Percentiles rank a stretch among this genome's conserved stretches.
phyloP scores from a whole-genome alignment of 305 asterid species.

The Salvia sclarea region DNA sequence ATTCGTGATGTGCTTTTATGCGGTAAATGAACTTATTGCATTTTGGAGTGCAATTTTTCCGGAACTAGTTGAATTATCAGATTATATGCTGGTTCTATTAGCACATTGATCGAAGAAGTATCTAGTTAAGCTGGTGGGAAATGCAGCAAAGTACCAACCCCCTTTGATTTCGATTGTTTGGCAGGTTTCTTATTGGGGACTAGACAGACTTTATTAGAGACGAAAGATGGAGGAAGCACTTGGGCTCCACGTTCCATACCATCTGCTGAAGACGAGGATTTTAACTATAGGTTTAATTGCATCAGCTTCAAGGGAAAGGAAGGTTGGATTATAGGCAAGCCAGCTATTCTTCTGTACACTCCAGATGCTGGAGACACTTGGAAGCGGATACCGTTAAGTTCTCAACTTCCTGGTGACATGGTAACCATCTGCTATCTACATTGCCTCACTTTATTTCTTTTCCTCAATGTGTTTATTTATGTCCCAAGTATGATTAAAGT shows the following conservation, averaged over 20 bases:
- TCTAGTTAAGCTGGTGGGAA: not conserved
- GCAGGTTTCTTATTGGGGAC: conserved; percentile 90
- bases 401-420: conserved; percentile 57
- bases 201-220: conserved; percentile 92
- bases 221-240: conserved; percentile 89
- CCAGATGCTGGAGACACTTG: conserved; percentile 50
- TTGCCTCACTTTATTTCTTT: not conserved
- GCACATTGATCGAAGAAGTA: not conserved
- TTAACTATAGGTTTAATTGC: conserved; percentile 84
- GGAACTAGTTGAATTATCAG: not conserved
- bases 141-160: not conserved
- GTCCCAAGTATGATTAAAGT: not conserved
- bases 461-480: not conserved
- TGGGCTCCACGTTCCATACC: conserved; percentile 86
- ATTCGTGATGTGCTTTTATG: not conserved
- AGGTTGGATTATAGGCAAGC: conserved; percentile 98
- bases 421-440: conserved; percentile 28
- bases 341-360: conserved; percentile 68
- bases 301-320: conserved; percentile 94
- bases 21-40: not conserved
- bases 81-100: not conserved
- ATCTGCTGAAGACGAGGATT: conserved; percentile 96
- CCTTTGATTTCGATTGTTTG: conserved; percentile 26
- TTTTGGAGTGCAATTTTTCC: not conserved
- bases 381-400: conserved; percentile 48